Conservation (phyloP, 176 grass and related monocot species). For the Avena atlantica region DNA sequence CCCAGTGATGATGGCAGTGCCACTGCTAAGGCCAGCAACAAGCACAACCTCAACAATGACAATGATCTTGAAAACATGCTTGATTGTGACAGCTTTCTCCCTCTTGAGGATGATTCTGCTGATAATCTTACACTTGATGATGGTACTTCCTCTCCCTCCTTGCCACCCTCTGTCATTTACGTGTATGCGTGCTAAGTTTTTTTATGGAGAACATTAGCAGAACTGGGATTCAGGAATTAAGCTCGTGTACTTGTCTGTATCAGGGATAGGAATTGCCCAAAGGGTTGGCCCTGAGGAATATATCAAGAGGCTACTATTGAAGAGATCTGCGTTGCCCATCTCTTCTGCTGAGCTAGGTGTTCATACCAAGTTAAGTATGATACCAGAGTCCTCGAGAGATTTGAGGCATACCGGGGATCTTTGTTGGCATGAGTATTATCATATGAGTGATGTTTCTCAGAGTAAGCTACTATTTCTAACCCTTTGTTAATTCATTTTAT, state of each 20-base stretch:
- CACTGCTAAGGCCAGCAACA: not conserved
- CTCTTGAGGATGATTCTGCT: conserved; percentile 6
- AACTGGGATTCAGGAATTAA: not conserved
- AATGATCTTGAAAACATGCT: not conserved
- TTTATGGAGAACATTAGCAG: not conserved
- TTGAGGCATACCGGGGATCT: not conserved
- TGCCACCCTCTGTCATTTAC: not conserved
- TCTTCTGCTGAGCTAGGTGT: conserved; percentile 19
- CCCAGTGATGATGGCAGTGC: not conserved
- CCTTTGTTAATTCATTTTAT: not conserved
- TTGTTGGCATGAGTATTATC: not conserved
- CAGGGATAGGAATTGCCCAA: not conserved
- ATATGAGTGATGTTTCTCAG: not conserved
- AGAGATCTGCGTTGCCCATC: not conserved
- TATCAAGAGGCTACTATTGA: conserved; percentile 2
- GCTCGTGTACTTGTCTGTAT: conserved; percentile 19
- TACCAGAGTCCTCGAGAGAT: conserved; percentile 4
- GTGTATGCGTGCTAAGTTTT: not conserved
- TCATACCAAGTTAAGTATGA: not conserved
- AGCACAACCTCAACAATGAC: not conserved
- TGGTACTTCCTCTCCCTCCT: conserved; percentile 8
- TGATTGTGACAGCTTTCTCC: not conserved
- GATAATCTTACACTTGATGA: not conserved
- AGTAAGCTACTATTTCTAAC: conserved; percentile 9
- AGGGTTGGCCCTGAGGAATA: not conserved